Percentiles rank a stretch among this genome's conserved stretches.
phyloP scores from a whole-genome alignment of 495 filamentous ascomycete genomes.

The Symbiotaphrina buchneri region DNA sequence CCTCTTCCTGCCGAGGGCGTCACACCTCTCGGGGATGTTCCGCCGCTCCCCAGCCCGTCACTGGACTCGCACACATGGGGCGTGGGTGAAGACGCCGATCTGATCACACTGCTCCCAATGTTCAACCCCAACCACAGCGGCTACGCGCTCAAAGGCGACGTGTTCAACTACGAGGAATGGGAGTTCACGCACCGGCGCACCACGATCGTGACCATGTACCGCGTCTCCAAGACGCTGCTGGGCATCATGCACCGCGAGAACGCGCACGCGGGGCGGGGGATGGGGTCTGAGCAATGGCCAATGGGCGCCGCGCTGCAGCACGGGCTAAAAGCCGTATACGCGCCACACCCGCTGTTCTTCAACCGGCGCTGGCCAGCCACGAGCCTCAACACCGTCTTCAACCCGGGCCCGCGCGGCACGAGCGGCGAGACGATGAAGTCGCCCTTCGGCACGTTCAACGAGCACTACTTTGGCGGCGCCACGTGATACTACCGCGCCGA shows the following conservation, averaged over 20 bases:
- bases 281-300: slow-evolving; percentile 21
- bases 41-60: slow-evolving; percentile 17
- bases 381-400: slow-evolving; percentile 17
- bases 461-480: slow-evolving; percentile 23
- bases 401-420: slow-evolving; percentile 15
- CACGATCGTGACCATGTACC: slow-evolving; percentile 18
- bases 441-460: slow-evolving; percentile 6
- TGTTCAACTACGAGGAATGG: too few relatives aligned
- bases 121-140: slow-evolving; percentile 17
- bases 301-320: slow-evolving; percentile 15
- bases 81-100: slow-evolving; percentile 34
- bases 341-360: slow-evolving; percentile 25
- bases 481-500: slow-evolving; percentile 25
- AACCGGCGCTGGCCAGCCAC: slow-evolving; percentile 25
- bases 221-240: slow-evolving; percentile 14
- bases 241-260: slow-evolving; percentile 16
- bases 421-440: too few relatives aligned
- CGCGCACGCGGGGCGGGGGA: slow-evolving; percentile 13
- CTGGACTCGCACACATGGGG: slow-evolving; percentile 31
- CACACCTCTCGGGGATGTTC: slow-evolving; percentile 18
- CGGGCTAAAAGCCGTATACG: slow-evolving; percentile 18
- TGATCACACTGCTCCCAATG: slow-evolving; percentile 26
- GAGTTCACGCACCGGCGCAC: slow-evolving; percentile 15
- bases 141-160: slow-evolving; percentile 18
- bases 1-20: slow-evolving; percentile 13